These are phyloP conservation scores for Juglanconis juglandina DNA, from an alignment of 2,329 filamentous ascomycete species.

Conservation along the genomic window DNA sequence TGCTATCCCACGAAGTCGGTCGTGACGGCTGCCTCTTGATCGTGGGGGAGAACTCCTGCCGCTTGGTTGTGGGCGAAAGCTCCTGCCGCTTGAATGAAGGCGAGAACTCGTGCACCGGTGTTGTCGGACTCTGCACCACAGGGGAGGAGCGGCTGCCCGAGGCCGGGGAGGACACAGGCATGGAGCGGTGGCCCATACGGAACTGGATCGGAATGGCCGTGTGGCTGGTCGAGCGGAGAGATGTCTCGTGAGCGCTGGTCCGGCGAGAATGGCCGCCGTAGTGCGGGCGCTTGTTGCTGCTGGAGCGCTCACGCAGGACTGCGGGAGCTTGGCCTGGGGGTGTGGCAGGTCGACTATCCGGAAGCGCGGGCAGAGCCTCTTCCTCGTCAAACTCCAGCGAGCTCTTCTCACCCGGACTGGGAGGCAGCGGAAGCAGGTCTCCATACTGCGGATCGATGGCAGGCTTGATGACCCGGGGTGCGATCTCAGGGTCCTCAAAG, in stretches of 20 bases:
- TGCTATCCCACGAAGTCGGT: constrained; percentile 60
- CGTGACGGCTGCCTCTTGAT: constrained; percentile 30
- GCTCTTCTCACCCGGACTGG: constrained; percentile 51
- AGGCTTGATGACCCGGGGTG: constrained; percentile 56
- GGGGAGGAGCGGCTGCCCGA: constrained; percentile 37
- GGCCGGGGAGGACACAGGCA: constrained; percentile 31
- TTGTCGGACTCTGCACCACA: constrained; percentile 15
- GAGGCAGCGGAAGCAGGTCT: constrained; percentile 62
- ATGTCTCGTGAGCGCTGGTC: constrained; percentile 46
- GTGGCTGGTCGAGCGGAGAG: constrained; percentile 49
- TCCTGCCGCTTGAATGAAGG: background rate
- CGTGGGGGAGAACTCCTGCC: background rate
- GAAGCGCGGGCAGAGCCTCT: constrained; percentile 49
- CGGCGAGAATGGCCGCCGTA: constrained; percentile 41
- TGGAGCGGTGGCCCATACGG: constrained; percentile 42
- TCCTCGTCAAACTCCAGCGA: constrained; percentile 27
- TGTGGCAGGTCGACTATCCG: constrained; percentile 58
- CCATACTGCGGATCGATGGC: constrained; percentile 65
- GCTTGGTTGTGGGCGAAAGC: background rate
- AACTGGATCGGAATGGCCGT: constrained; percentile 58
- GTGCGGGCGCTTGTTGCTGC: constrained; percentile 12
- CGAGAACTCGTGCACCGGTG: constrained; percentile 10
- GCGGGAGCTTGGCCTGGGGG: constrained; percentile 46
- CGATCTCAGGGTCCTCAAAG: constrained; percentile 49
- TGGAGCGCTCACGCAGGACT: constrained; percentile 35